A percentile compares a stretch with the other conserved stretches of the same genome.
phyloP scores from a whole-genome alignment of 345 rosid genomes.

The Eutrema yunnanense region DNA sequence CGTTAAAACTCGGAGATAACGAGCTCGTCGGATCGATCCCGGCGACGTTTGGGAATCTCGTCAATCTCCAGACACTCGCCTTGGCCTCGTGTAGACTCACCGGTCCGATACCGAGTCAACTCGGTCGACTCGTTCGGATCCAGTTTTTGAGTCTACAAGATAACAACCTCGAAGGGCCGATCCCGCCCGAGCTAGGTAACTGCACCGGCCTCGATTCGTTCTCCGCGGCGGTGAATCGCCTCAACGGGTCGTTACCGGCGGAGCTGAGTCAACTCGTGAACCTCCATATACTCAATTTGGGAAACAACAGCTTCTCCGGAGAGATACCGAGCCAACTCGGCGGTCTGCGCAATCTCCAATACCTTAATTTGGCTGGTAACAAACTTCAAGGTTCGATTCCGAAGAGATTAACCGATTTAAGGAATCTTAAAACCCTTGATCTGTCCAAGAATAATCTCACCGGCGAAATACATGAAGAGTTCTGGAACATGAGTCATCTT shows the following conservation, averaged over 20 bases:
- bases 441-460: conserved; percentile 62
- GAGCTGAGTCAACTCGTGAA: conserved; percentile 47
- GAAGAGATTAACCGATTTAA: conserved; percentile 41
- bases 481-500: conserved; percentile 42
- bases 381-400: conserved; percentile 56
- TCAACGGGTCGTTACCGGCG: conserved; percentile 59
- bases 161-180: conserved; percentile 54
- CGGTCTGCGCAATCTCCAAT: conserved; percentile 42
- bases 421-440: conserved; percentile 52
- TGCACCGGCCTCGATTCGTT: conserved; percentile 45
- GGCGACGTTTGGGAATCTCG: conserved; percentile 49
- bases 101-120: conserved; percentile 67
- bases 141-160: conserved; percentile 43
- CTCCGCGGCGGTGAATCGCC: conserved; percentile 54
- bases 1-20: conserved; percentile 69
- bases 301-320: conserved; percentile 67
- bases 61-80: conserved; percentile 49
- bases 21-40: conserved; percentile 49
- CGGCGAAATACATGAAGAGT: conserved; percentile 44
- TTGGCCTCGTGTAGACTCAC: conserved; percentile 58
- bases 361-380: conserved; percentile 56
- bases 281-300: conserved; percentile 57
- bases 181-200: conserved; percentile 52
- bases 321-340: conserved; percentile 57
- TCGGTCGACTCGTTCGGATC: conserved; percentile 60